Evolutionary conservation across 208 protist species (phyloP), one percentile per base, ranked within the genome.

Genomic region (Trypanosoma scelopori): DNA sequence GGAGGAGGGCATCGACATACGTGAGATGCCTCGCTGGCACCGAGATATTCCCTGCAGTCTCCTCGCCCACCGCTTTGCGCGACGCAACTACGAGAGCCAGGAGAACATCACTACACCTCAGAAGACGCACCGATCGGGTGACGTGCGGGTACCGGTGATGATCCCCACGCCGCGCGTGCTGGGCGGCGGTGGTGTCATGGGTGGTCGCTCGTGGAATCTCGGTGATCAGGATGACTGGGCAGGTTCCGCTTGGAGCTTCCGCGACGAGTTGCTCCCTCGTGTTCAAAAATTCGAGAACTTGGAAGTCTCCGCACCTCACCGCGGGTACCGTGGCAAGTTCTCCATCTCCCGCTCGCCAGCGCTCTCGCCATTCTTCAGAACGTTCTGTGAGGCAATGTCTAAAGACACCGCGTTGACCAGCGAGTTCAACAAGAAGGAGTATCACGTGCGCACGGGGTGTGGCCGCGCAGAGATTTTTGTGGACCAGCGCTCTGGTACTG

Each of bases 121-220:
- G 63, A 65, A 65, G 48, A 71, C 58, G 53, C 75, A 80, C 46
- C 39, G 39, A 41, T 69, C 55, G 18, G 69, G 48, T 5, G 65
- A 23, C 37, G 49, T 43, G 22, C 55, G 15, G 43, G 78, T 76
- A 32, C 66, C 76, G 15, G 84, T 94, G 55, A 73, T 60, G 73
- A 82, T 94, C 46, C 84, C 82, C 5, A 82, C 81, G n/a, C 78
- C 88, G n/a, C 56, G 71, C 5, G 82, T 94, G 57, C 76, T 94
- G 28, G 88, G 88, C 46, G 88, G 88, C 0, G 77, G 81, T 51
- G 82, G 84, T 32, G 82, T 94, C 3, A 89, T 94, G 88, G 88
- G 88, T 30, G 85, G 78, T 35, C 82, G 84, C 23, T 72, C 80
- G 45, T 94, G 84, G 83, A 85, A 83, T 71, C 65, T 88, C 42